Evolutionary conservation across 176 grass and related monocot genomes (phyloP).

Genomic region (Oryza glumipatula): DNA sequence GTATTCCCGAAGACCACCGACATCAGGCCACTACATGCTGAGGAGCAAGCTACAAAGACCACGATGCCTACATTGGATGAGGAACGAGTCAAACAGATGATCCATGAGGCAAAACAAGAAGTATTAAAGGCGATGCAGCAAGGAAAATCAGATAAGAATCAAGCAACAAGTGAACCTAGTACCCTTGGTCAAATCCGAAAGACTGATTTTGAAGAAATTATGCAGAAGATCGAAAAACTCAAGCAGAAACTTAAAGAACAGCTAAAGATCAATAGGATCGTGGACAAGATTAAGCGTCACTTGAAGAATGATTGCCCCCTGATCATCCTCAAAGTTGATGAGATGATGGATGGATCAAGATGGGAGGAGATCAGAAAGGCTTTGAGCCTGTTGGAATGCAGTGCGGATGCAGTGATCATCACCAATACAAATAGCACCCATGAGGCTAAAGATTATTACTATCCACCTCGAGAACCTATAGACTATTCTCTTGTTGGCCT

Average conservation of each 20-base stretch:
- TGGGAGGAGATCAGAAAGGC: background rate
- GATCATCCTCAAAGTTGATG: too few relatives aligned
- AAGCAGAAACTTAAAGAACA: background rate
- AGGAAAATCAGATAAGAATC: background rate
- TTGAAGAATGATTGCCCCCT: too few relatives aligned
- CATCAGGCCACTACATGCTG: background rate
- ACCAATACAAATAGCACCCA: background rate
- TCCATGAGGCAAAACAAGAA: background rate
- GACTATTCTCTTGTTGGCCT: background rate
- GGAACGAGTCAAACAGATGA: constrained; percentile 11
- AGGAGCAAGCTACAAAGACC: background rate
- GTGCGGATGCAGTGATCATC: too few relatives aligned
- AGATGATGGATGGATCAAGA: too few relatives aligned
- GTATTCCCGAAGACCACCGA: background rate
- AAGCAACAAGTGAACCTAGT: background rate
- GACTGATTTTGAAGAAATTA: background rate
- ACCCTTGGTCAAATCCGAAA: background rate
- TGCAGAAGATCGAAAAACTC: background rate
- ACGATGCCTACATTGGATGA: background rate
- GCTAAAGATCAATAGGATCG: background rate
- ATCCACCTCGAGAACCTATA: background rate
- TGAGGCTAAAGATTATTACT: background rate
- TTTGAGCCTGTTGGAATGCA: background rate
- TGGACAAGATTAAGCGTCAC: too few relatives aligned
- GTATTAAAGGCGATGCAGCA: background rate